A percentile compares a stretch with the other conserved stretches of the same genome.
phyloP scores from a whole-genome alignment of 1,139 yeast genomes.

The Yarrowia galli region DNA sequence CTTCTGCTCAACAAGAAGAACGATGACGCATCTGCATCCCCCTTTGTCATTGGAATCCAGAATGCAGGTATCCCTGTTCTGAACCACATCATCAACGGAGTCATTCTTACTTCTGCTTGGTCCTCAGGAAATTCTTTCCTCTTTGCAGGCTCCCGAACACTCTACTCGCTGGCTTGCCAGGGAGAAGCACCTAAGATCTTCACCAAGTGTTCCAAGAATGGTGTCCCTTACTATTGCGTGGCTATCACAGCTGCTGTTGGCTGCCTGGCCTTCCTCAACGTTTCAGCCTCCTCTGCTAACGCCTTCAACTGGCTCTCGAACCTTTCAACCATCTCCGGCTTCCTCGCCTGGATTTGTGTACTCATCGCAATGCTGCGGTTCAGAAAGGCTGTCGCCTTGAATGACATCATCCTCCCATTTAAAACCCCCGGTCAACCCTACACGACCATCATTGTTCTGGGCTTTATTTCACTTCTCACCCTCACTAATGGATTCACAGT shows the following conservation, averaged over 20 bases:
- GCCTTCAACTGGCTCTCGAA: constrained; percentile 77
- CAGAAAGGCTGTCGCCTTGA: constrained; percentile 50
- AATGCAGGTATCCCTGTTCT: constrained; percentile 66
- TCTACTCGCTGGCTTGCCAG: constrained; percentile 60
- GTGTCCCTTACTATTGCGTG: constrained; percentile 60
- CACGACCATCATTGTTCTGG: constrained; percentile 57
- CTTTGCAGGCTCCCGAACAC: constrained; percentile 61
- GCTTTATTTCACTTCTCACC: constrained; percentile 57
- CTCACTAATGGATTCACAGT: constrained; percentile 74
- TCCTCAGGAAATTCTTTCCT: constrained; percentile 76
- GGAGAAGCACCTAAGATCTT: constrained; percentile 65
- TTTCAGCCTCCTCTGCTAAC: constrained; percentile 56
- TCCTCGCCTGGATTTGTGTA: constrained; percentile 55
- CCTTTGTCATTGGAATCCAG: constrained; percentile 70
- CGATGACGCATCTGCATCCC: constrained; percentile 62
- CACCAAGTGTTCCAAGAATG: constrained; percentile 59
- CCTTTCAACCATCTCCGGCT: constrained; percentile 61
- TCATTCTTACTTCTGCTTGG: constrained; percentile 66
- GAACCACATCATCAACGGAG: constrained; percentile 72
- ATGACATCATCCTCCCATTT: constrained; percentile 52
- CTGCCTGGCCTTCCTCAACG: constrained; percentile 63
- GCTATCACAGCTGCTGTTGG: constrained; percentile 51
- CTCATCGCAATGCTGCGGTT: constrained; percentile 54
- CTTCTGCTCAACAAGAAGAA: constrained; percentile 43
- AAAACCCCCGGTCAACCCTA: constrained; percentile 57